Conservation (phyloP, 805 yeast genomes). For the Monosporozyma aerobia region DNA sequence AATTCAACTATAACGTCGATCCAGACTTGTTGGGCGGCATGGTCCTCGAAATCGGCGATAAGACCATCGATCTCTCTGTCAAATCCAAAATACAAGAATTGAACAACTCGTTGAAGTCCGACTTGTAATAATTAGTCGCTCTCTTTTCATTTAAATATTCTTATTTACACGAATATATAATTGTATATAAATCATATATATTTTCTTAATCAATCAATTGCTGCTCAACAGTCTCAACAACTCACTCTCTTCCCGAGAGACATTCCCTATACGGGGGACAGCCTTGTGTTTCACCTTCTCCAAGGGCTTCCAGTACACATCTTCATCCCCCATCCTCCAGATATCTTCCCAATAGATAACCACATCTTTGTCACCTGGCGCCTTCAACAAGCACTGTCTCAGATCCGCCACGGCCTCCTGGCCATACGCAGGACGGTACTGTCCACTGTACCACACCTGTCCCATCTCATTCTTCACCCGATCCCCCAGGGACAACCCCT, state of each 20-base stretch:
- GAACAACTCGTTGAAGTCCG: slow-evolving; percentile 80
- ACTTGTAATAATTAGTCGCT: slow-evolving; percentile 44
- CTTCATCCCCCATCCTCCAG: slow-evolving; percentile 76
- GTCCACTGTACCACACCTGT: slow-evolving; percentile 78
- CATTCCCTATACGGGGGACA: slow-evolving; percentile 41
- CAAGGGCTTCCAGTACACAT: slow-evolving; percentile 57
- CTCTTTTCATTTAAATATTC: background rate
- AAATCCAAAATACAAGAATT: slow-evolving; percentile 76
- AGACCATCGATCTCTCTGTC: slow-evolving; percentile 88
- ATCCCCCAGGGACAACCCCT: slow-evolving; percentile 49
- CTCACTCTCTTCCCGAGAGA: slow-evolving; percentile 59
- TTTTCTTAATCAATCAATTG: slow-evolving; percentile 16
- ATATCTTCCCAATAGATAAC: slow-evolving; percentile 72
- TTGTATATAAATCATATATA: too few species aligned
- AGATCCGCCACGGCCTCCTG: slow-evolving; percentile 90
- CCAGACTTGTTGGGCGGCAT: slow-evolving; percentile 94
- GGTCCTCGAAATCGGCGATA: slow-evolving; percentile 92
- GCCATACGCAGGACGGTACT: slow-evolving; percentile 80
- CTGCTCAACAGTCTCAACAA: slow-evolving; percentile 48
- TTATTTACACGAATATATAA: background rate
- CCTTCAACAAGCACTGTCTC: slow-evolving; percentile 19
- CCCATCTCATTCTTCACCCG: slow-evolving; percentile 70
- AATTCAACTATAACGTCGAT: slow-evolving; percentile 66
- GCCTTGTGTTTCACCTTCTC: slow-evolving; percentile 46
- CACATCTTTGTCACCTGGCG: slow-evolving; percentile 37